phyloP scores from a whole-genome alignment of 345 rosid genomes.

The Isatis tinctoria region DNA sequence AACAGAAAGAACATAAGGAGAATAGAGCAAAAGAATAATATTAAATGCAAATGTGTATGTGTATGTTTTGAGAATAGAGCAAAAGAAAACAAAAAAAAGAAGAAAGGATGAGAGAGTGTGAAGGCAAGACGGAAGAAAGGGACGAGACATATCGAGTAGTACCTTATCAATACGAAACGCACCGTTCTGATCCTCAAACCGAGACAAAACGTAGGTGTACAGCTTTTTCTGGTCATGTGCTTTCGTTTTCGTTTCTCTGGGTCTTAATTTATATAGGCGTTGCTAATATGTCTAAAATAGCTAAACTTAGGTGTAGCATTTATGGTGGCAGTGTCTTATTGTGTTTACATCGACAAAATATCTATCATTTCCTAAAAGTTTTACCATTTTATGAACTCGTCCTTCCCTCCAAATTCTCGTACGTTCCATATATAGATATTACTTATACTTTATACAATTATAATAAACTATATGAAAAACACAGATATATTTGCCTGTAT shows the following conservation, averaged over 20 bases:
- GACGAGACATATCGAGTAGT: constrained; percentile 52
- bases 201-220: constrained; percentile 20
- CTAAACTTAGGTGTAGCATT: constrained; percentile 16
- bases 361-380: not conserved
- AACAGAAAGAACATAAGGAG: constrained; percentile 6
- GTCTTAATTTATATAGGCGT: constrained; percentile 11
- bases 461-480: not conserved
- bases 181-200: constrained; percentile 26
- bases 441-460: not conserved
- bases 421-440: constrained; percentile 7
- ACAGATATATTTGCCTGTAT: not conserved
- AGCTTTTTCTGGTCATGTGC: constrained; percentile 28
- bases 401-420: constrained; percentile 3
- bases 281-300: constrained; percentile 21
- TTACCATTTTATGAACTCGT: not conserved
- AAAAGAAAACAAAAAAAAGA: constrained; percentile 14
- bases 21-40: not conserved
- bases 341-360: not conserved
- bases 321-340: not conserved
- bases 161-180: constrained; percentile 57
- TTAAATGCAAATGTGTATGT: not conserved
- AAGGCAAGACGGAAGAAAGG: constrained; percentile 47
- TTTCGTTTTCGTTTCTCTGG: constrained; percentile 28
- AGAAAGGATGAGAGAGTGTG: constrained; percentile 27
- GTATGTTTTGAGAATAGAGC: not conserved